A percentile compares a stretch with the other conserved stretches of the same genome.
phyloP scores from a whole-genome alignment of 1,139 yeast genomes.

The Zygosaccharomyces pseudobailii region DNA sequence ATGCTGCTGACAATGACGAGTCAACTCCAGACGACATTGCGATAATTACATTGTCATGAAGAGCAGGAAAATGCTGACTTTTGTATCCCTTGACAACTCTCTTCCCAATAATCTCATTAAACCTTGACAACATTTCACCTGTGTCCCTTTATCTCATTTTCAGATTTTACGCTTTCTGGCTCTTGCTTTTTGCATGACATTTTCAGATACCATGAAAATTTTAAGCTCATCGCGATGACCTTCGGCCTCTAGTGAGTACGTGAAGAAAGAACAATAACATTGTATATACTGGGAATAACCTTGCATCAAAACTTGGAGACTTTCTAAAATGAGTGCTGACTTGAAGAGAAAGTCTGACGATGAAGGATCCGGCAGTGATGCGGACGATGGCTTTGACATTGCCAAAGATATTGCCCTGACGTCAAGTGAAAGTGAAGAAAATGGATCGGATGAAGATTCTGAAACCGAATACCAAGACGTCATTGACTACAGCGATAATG shows the following conservation, averaged over 20 bases:
- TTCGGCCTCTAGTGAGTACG: conserved; percentile 2
- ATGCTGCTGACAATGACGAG: conserved; percentile 82
- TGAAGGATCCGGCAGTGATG: conserved; percentile 33
- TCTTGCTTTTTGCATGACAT: background rate
- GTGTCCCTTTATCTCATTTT: background rate
- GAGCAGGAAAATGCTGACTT: conserved; percentile 44
- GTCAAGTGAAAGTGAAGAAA: conserved; percentile 40
- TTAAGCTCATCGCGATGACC: conserved; percentile 21
- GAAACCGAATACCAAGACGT: conserved; percentile 50
- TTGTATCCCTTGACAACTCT: conserved; percentile 19
- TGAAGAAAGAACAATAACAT: background rate
- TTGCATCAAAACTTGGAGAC: background rate
- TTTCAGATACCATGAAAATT: conserved; percentile 9
- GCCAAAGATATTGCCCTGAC: conserved; percentile 57
- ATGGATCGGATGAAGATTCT: conserved; percentile 36
- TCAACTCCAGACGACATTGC: conserved; percentile 99
- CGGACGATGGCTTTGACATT: conserved; percentile 60
- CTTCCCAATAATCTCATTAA: conserved; percentile 5
- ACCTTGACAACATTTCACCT: conserved; percentile 6
- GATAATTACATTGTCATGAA: conserved; percentile 59
- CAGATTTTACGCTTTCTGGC: background rate
- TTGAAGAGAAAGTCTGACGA: conserved; percentile 14
- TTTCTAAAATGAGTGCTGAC: conserved; percentile 1
- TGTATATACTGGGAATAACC: background rate
- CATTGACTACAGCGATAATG: conserved; percentile 22